phyloP scores from a whole-genome alignment of 352 stramenopile species.

The Phytophthora pluvialis region DNA sequence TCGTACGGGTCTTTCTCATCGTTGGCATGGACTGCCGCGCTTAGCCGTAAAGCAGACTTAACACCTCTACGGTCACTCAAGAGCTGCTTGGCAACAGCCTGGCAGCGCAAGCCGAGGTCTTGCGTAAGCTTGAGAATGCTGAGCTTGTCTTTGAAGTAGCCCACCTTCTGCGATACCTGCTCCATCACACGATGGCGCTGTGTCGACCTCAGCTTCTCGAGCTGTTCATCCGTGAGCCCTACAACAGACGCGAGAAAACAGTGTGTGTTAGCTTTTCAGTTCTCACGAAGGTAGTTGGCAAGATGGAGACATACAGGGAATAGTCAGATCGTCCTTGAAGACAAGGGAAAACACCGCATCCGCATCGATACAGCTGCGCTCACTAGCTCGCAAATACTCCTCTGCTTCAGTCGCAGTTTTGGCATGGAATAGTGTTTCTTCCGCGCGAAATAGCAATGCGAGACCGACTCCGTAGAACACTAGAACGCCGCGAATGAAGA shows the following conservation, averaged over 20 bases:
- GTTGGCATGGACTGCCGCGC: not conserved
- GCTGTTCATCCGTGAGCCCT: conserved; percentile 74
- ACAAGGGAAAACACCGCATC: conserved; percentile 75
- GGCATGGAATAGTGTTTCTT: conserved; percentile 72
- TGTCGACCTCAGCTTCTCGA: conserved; percentile 59
- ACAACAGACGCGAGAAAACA: conserved; percentile 2
- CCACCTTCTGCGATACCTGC: conserved; percentile 56
- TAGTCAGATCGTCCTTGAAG: conserved; percentile 84
- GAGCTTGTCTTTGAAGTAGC: conserved; percentile 54
- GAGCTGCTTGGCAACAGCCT: conserved; percentile 46
- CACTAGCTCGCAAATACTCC: conserved; percentile 56
- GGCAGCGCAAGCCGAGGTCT: conserved; percentile 49
- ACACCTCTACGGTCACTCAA: conserved; percentile 27
- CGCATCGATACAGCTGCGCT: conserved; percentile 71
- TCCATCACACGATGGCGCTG: conserved; percentile 69
- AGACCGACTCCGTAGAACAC: conserved; percentile 78
- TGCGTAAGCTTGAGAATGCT: conserved; percentile 61
- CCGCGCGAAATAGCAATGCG: conserved; percentile 66
- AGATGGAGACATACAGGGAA: conserved; percentile 57
- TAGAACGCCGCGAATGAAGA: conserved; percentile 75
- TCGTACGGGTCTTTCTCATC: conserved; percentile 27
- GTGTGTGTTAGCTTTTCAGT: not conserved
- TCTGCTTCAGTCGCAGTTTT: conserved; percentile 58
- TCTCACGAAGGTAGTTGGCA: not conserved
- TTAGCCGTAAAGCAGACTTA: conserved; percentile 18